Base-by-base conservation (phyloP, 2,329 filamentous ascomycete species). In the Colletotrichum simmondsii region DNA sequence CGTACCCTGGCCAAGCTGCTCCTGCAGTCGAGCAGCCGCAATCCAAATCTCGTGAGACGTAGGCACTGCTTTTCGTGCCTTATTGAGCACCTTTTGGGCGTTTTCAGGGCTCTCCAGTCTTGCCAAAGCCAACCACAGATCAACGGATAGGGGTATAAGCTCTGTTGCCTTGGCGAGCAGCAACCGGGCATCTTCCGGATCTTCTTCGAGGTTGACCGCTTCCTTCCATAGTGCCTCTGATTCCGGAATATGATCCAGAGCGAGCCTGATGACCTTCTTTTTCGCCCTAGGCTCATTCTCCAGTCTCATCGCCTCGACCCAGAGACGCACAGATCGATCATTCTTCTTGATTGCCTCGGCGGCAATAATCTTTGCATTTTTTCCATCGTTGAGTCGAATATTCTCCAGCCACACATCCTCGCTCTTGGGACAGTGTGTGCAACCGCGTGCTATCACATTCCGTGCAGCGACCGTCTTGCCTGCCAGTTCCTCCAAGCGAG, bases 221-320 rank as follows among this genome's bases (percentile, higher is more conserved):
- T 97, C 95, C 81, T 98, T 99, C 97, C 97, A 99, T n/a, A 99
- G 89, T 54, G 94, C 93, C 60, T 98, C 97, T 0, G 96, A 98
- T 79, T 98, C 95, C 0, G 95, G 95, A 53, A 98, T 94, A 78
- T 98, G 93, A 78, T 98, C 94, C 57, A 99, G 87, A 0, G 97
- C 97, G 79, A 97, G 94, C 68, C 95, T 91, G 42, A 98, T 91
- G 8, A 99, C 97, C 79, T 95, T 92, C 84, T 98, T 98, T 83
- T 97, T 97, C 12, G 95, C 94, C 72, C 92, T 90, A 1, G 91
- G 85, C 60, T 98, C 93, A 8, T 91, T 91, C 81, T 99, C 97
- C 28, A 99, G 85, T 75, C 95, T 94, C 92, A 98, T 98, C 1
- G 97, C 97, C 80, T 97, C 95, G 6, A 97, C 92, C 97, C 97